Conservation (phyloP, 495 filamentous ascomycete species). For the Talaromyces trachyspermus region DNA sequence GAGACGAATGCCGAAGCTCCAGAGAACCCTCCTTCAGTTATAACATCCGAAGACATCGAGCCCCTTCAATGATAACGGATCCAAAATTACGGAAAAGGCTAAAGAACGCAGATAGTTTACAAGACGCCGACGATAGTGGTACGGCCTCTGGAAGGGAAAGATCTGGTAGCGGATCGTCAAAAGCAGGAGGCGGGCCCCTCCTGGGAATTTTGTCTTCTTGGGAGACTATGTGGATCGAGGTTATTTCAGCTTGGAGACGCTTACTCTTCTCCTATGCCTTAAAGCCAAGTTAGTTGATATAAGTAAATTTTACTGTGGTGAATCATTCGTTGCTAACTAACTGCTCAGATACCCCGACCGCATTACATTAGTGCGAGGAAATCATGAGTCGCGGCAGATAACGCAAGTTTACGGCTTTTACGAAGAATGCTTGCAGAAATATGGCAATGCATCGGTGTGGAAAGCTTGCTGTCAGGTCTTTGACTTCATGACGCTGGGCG, state of each 20-base stretch:
- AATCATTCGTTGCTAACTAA: slow-evolving; percentile 8
- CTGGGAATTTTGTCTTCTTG: slow-evolving; percentile 88
- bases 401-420: slow-evolving; percentile 99
- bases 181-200: slow-evolving; percentile 40
- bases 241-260: slow-evolving; percentile 95
- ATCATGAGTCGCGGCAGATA: slow-evolving; percentile 96
- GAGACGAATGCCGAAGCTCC: slow-evolving; percentile 60
- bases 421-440: slow-evolving; percentile 96
- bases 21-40: slow-evolving; percentile 55
- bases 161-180: slow-evolving; percentile 35
- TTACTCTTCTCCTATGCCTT: slow-evolving; percentile 89
- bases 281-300: slow-evolving; percentile 77
- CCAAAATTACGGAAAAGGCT: slow-evolving; percentile 76
- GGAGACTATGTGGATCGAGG: slow-evolving; percentile 97
- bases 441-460: slow-evolving; percentile 97
- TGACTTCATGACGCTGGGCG: slow-evolving; percentile 92
- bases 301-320: not conserved
- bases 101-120: slow-evolving; percentile 41
- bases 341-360: slow-evolving; percentile 75
- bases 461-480: slow-evolving; percentile 99
- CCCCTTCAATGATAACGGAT: slow-evolving; percentile 81
- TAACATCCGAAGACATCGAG: slow-evolving; percentile 80
- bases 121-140: slow-evolving; percentile 33
- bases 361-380: slow-evolving; percentile 92
- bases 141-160: slow-evolving; percentile 19